Evolutionary conservation across 768 basidiomycete species (phyloP), one percentile per base, ranked within the genome.

Genomic region (Hirschioporus abietinus): DNA sequence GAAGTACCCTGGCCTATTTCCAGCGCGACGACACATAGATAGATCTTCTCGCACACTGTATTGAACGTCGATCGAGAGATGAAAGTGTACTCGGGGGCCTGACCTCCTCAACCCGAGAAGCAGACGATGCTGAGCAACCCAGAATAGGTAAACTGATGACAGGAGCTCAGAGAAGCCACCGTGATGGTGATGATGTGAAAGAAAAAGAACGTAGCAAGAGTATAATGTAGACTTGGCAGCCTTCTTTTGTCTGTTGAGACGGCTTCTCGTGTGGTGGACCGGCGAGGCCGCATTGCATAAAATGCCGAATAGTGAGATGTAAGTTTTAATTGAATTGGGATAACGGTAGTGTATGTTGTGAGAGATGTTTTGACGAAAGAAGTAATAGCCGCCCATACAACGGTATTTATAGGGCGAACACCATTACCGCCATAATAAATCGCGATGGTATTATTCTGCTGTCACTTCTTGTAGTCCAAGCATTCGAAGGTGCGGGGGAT

Each of bases 141-240:
- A 52, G 12, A 15, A 52, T 52, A 52, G 42, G 42, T 52, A 52
- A 52, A 52, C 42, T 52, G 42, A 52, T 52, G 30, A 30, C 30
- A 52, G 4, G 42, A 52, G 12, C 15, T 52, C 2, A 20, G 42
- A 52, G 42, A 52, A 52, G 1, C 42, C 42, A 52, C 42, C 42
- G 42, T 52, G 42, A 52, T 52, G 42, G 42, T 52, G 42, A 52
- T 52, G 42, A 52, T 52, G 42, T 52, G 42, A 52, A 52, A 52
- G 42, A 20, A 52, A 52, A 52, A 20, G 42, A 20, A 52, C 42
- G 20, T 10, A 15, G 42, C 20, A 52, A 6, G 42, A 52, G 12
- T 10, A 52, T 52, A 52, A 6, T 15, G 15, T 20, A 10, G 20
- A 52, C 42, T 52, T 52, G 15, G 42, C 42, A 52, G 12, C 42